Evolutionary conservation across 192 early-diverging fungal species (phyloP).

Genomic region (Umbelopsis ramanniana): DNA sequence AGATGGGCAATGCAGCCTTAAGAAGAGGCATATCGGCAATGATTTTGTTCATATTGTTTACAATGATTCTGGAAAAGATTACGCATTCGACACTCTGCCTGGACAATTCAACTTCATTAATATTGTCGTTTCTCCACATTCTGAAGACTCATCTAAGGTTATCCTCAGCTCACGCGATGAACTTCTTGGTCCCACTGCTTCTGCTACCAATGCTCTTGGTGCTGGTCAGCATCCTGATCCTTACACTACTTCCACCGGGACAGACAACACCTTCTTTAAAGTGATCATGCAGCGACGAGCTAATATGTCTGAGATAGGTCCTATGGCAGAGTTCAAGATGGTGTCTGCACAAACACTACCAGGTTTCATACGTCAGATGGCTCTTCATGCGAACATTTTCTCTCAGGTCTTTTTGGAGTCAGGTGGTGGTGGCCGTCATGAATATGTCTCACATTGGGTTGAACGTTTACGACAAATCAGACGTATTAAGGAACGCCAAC

Average conservation of each 20-base stretch:
- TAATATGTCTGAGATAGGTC: conserved; percentile 84
- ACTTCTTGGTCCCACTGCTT: conserved; percentile 11
- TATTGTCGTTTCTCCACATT: conserved; percentile 87
- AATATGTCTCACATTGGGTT: conserved; percentile 88
- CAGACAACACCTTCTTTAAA: conserved; percentile 57
- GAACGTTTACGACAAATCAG: conserved; percentile 93
- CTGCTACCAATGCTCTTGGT: conserved; percentile 12
- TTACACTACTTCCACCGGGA: conserved; percentile 27
- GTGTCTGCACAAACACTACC: conserved; percentile 78
- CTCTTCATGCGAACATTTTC: conserved; percentile 88
- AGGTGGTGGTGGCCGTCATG: conserved; percentile 59
- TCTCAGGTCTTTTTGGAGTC: conserved; percentile 83
- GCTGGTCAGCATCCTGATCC: conserved; percentile 5
- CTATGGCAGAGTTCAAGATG: conserved; percentile 81
- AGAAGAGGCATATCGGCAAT: conserved; percentile 98
- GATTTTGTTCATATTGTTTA: conserved; percentile 95
- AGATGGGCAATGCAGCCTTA: conserved; percentile 79
- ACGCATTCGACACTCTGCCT: conserved; percentile 88
- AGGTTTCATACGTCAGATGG: conserved; percentile 81
- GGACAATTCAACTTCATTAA: conserved; percentile 97
- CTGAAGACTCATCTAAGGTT: conserved; percentile 32
- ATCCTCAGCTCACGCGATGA: conserved; percentile 8
- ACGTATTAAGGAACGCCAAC: conserved; percentile 64
- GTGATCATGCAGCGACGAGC: conserved; percentile 69
- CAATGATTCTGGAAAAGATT: conserved; percentile 85